Evolutionary conservation across 2,329 filamentous ascomycete genomes (phyloP), one percentile per base, ranked within the genome.

Genomic region (Nigrograna mackinnonii): DNA sequence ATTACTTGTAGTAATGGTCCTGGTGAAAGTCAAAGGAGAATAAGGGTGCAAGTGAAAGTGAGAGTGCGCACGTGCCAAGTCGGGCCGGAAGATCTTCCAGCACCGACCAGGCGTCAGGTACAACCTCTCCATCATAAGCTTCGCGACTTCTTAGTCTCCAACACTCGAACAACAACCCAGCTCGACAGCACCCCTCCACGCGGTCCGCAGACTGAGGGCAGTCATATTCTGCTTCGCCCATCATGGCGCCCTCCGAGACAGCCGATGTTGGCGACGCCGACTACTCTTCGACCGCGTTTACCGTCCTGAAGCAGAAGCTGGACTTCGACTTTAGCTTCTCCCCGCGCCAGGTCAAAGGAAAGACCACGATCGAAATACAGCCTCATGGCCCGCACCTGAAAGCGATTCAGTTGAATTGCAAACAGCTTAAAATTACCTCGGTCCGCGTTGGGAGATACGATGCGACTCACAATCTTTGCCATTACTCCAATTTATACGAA

Each of bases 301-400:
- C 75, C 35, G 75, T 97, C 44, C 79, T 89, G 41, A 86, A 91
- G 70, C 92, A 97, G 71, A 88, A 89, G 66, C 85, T 99, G 37
- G 86, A 91, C 58, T 77, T 99, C 46, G 91, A 97, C 58, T 78
- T 99, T 63, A 88, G 95, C 71, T 95, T 99, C 66, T 79, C 81
- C 51, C 82, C 81, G 40, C 86, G 85, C 68, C 80, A 78, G 60
- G 73, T 97, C 59, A 84, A 81, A 47, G 94, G 94, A 37, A 86
- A 82, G 50, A 89, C 88, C 6, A 86, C 91, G 54, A 87, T 99
- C 55, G 87, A 85, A 21, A 83, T 97, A 40, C 85, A 87, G 54
- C 84, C 84, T 16, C 75, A 79, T 44, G 71, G 74, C 45, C 74
- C 74, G 47, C 75, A 82, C 22, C 68, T 86, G 39, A 74, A 71